Conservation (phyloP, 2,329 filamentous ascomycete genomes). For the Albifimbria verrucaria region DNA sequence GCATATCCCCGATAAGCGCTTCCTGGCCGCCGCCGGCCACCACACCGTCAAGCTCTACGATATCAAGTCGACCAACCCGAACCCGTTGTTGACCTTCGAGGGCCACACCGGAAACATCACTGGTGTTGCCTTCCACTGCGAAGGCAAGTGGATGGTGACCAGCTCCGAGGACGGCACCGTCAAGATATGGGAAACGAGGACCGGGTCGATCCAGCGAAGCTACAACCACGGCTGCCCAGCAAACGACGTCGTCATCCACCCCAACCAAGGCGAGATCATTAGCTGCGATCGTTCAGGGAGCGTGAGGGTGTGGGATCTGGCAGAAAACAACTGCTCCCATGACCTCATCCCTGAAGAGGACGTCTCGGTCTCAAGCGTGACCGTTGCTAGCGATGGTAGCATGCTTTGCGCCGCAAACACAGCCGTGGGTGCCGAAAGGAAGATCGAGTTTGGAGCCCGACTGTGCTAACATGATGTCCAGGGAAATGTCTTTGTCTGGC, state of each 20-base stretch:
- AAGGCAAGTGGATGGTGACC: conserved; percentile 99
- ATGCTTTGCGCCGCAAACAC: conserved; percentile 94
- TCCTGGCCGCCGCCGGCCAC: conserved; percentile 75
- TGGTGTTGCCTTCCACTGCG: conserved; percentile 95
- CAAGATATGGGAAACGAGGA: conserved; percentile 94
- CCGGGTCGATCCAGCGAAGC: conserved; percentile 82
- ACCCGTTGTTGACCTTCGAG: conserved; percentile 88
- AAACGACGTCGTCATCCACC: conserved; percentile 99
- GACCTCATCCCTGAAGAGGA: conserved; percentile 96
- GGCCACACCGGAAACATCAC: conserved; percentile 96
- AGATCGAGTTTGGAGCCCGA: too few species aligned
- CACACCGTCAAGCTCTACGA: conserved; percentile 96
- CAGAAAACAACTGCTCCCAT: conserved; percentile 95
- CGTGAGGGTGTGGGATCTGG: conserved; percentile 92
- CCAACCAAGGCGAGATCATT: conserved; percentile 97
- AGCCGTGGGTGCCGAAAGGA: conserved; percentile 60
- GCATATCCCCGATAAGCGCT: conserved; percentile 97
- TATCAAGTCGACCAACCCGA: conserved; percentile 97
- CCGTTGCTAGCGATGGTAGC: conserved; percentile 90
- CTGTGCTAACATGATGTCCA: too few species aligned
- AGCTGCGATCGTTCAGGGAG: conserved; percentile 92
- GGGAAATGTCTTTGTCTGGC: conserved; percentile 98
- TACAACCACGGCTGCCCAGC: conserved; percentile 87
- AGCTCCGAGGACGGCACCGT: conserved; percentile 95
- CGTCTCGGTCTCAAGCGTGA: conserved; percentile 88